Percentiles rank a stretch among this genome's conserved stretches.
Conservation (phyloP, 1,284 basidiomycete genomes). For the Hemileia vastatrix region DNA sequence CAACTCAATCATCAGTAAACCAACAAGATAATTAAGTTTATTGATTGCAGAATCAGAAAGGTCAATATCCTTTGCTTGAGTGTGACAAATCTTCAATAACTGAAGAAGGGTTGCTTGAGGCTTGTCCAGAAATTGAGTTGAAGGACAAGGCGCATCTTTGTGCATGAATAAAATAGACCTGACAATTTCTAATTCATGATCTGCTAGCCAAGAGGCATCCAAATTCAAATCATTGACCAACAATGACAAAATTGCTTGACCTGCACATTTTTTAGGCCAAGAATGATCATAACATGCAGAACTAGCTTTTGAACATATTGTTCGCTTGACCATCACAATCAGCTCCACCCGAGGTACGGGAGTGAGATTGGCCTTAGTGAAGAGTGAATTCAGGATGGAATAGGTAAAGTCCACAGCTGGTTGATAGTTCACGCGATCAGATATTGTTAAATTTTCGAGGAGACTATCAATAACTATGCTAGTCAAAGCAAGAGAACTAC, state of each 20-base stretch:
- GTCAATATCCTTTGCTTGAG: conserved; percentile 40
- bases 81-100: conserved; percentile 65
- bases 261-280: conserved; percentile 77
- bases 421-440: conserved; percentile 30
- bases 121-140: conserved; percentile 69
- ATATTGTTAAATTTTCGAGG: conserved; percentile 58
- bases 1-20: conserved; percentile 81
- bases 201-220: conserved; percentile 69
- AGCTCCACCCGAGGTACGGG: conserved; percentile 33
- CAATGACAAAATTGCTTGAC: conserved; percentile 70
- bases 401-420: conserved; percentile 57
- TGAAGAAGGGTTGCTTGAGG: conserved; percentile 68
- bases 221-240: conserved; percentile 63
- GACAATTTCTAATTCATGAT: conserved; percentile 82
- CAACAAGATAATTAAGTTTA: conserved; percentile 53
- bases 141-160: conserved; percentile 88
- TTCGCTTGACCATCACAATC: conserved; percentile 47
- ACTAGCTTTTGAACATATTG: conserved; percentile 49
- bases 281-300: conserved; percentile 78
- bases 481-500: conserved; percentile 56
- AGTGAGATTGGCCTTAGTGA: conserved; percentile 49
- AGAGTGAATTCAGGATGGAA: conserved; percentile 59
- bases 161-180: conserved; percentile 85
- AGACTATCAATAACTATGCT: conserved; percentile 67
- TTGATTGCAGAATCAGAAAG: conserved; percentile 49